Evolutionary conservation across 2,329 filamentous ascomycete genomes (phyloP).

Genomic region (Venturia carpophila): DNA sequence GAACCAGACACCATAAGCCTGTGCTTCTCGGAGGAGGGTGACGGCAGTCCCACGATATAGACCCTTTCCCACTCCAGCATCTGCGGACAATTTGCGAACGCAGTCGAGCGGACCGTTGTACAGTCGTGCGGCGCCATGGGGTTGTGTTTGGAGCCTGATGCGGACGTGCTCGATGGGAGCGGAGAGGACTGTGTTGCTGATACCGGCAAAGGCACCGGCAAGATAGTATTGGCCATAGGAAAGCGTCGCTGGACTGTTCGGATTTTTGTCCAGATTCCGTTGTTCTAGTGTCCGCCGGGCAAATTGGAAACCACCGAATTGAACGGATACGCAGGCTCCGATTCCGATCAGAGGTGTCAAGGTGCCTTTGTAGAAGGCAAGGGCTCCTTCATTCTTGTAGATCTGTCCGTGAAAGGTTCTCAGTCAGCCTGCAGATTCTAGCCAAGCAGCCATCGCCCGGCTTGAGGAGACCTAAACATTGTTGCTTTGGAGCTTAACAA

Average conservation of each 20-base stretch:
- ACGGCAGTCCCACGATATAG: slow-evolving; percentile 84
- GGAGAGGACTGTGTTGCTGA: slow-evolving; percentile 83
- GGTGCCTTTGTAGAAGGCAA: slow-evolving; percentile 97
- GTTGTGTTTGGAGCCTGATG: slow-evolving; percentile 92
- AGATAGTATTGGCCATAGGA: slow-evolving; percentile 82
- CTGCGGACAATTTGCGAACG: slow-evolving; percentile 65
- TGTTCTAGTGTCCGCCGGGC: slow-evolving; percentile 80
- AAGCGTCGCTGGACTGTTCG: slow-evolving; percentile 43
- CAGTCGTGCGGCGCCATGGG: slow-evolving; percentile 65
- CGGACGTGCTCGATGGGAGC: slow-evolving; percentile 94
- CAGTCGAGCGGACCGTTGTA: slow-evolving; percentile 86
- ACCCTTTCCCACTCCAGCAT: slow-evolving; percentile 61
- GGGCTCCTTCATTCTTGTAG: slow-evolving; percentile 75
- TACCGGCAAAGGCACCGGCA: slow-evolving; percentile 82
- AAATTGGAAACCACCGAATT: slow-evolving; percentile 95
- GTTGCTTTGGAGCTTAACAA: neutral
- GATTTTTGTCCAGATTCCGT: slow-evolving; percentile 49
- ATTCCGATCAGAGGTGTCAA: slow-evolving; percentile 92
- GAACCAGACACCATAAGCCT: slow-evolving; percentile 96
- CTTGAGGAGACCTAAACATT: no score
- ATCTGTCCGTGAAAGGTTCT: slow-evolving; percentile 51
- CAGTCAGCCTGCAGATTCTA: neutral
- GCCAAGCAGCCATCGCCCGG: no score
- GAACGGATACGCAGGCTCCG: slow-evolving; percentile 94
- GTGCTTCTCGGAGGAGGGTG: slow-evolving; percentile 79